These are phyloP conservation scores for Neonectria magnoliae DNA, from an alignment of 2,329 filamentous ascomycete genomes.

Conservation along the genomic window DNA sequence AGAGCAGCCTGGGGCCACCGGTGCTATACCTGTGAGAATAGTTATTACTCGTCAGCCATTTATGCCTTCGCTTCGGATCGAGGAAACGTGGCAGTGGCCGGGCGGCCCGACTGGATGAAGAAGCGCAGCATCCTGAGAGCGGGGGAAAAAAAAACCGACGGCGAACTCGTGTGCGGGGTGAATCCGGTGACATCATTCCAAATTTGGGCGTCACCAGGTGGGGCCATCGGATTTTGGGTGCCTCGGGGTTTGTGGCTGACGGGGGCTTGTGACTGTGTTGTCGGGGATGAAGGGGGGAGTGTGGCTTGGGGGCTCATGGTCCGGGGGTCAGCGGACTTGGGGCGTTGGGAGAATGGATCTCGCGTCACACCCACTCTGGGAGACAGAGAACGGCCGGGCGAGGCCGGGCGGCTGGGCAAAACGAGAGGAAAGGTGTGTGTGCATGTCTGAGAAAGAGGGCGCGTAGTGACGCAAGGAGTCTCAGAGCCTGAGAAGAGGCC, in stretches of 20 bases:
- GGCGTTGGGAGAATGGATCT: neutral
- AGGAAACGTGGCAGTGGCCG: slow-evolving; percentile 2
- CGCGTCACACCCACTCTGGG: neutral
- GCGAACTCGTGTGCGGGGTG: slow-evolving; percentile 10
- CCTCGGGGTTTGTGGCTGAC: slow-evolving; percentile 15
- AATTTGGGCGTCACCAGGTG: slow-evolving; percentile 12
- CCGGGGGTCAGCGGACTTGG: slow-evolving; percentile 2
- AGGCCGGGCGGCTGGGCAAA: neutral
- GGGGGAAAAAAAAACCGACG: neutral
- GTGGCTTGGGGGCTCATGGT: slow-evolving; percentile 17
- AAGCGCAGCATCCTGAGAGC: neutral
- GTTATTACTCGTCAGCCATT: neutral
- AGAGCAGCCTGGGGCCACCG: neutral
- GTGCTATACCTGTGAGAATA: neutral
- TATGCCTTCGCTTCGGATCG: neutral
- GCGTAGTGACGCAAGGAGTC: neutral
- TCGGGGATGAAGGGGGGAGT: slow-evolving; percentile 6
- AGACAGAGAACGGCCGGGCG: neutral
- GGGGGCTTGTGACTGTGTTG: slow-evolving; percentile 20
- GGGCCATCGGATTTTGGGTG: neutral
- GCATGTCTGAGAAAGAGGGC: neutral
- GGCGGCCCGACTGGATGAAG: slow-evolving; percentile 1
- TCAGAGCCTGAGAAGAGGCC: slow-evolving; percentile 16
- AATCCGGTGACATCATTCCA: slow-evolving; percentile 16
- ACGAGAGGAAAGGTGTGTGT: neutral